Evolutionary conservation across 2,329 filamentous ascomycete genomes (phyloP).

Genomic region (Verticillium dahliae): DNA sequence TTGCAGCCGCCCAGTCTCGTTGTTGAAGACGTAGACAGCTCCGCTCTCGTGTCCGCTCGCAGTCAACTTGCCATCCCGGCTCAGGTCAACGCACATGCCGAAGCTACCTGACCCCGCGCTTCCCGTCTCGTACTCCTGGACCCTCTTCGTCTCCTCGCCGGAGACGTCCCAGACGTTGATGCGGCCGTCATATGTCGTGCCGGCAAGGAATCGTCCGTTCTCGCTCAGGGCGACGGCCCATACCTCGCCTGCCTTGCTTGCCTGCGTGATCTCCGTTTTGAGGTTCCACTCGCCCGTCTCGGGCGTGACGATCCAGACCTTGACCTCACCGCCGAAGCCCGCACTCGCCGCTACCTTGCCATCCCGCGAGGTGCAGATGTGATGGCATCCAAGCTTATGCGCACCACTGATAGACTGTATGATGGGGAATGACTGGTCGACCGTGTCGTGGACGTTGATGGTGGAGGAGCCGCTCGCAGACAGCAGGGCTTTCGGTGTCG

Average conservation of each 20-base stretch:
- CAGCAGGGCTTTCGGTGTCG: slow-evolving; percentile 66
- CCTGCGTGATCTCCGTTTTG: slow-evolving; percentile 35
- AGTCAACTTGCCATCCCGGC: slow-evolving; percentile 72
- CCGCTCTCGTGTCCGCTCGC: slow-evolving; percentile 92
- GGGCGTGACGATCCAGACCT: slow-evolving; percentile 65
- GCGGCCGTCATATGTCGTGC: slow-evolving; percentile 79
- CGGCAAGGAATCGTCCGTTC: slow-evolving; percentile 78
- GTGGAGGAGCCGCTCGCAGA: slow-evolving; percentile 81
- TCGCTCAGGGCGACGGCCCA: slow-evolving; percentile 86
- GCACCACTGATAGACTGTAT: slow-evolving; percentile 72
- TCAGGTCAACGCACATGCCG: slow-evolving; percentile 79
- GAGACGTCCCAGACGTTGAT: slow-evolving; percentile 81
- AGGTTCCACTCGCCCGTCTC: slow-evolving; percentile 49
- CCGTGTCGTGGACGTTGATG: slow-evolving; percentile 73
- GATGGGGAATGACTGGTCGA: slow-evolving; percentile 65
- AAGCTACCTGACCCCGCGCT: slow-evolving; percentile 72
- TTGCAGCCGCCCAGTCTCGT: slow-evolving; percentile 75
- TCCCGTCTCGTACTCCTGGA: slow-evolving; percentile 77
- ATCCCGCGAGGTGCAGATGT: slow-evolving; percentile 64
- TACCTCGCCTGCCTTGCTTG: slow-evolving; percentile 60
- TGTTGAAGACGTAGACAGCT: slow-evolving; percentile 90
- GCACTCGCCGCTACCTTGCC: slow-evolving; percentile 72
- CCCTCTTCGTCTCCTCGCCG: slow-evolving; percentile 51
- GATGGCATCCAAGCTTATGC: slow-evolving; percentile 87
- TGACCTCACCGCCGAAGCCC: slow-evolving; percentile 85